Evolutionary conservation across 2,329 filamentous ascomycete species (phyloP).

Genomic region (Moelleriella libera): DNA sequence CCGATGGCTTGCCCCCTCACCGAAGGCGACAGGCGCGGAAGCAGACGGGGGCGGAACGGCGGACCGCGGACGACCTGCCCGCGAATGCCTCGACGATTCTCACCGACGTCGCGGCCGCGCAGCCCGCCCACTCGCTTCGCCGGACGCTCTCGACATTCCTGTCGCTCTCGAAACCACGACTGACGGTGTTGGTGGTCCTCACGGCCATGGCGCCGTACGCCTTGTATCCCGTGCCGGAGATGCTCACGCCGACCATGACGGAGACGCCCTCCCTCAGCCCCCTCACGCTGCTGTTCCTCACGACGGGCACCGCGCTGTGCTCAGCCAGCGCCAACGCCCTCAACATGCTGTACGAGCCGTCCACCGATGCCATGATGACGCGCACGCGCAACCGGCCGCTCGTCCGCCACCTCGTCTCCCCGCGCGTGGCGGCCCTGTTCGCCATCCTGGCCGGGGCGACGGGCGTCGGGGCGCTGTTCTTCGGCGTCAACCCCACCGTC

Average conservation of each 20-base stretch:
- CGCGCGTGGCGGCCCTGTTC: constrained; percentile 60
- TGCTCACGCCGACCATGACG: constrained; percentile 54
- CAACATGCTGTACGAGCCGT: constrained; percentile 93
- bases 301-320: constrained; percentile 74
- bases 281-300: constrained; percentile 83
- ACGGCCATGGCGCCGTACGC: constrained; percentile 85
- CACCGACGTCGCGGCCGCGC: constrained; percentile 33
- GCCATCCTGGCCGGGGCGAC: constrained; percentile 56
- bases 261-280: constrained; percentile 74
- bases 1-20: constrained; percentile 17
- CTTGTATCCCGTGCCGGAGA: constrained; percentile 79
- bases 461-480: constrained; percentile 64
- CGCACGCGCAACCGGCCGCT: constrained; percentile 85
- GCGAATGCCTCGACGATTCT: constrained; percentile 41
- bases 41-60: constrained; percentile 3
- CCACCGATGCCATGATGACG: constrained; percentile 83
- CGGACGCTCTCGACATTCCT: constrained; percentile 70
- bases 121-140: constrained; percentile 35
- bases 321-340: constrained; percentile 85
- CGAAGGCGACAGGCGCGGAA: constrained; percentile 19
- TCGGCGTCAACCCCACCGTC: constrained; percentile 88
- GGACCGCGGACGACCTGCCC: constrained; percentile 17
- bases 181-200: constrained; percentile 82
- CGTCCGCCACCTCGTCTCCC: constrained; percentile 65
- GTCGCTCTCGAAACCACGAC: constrained; percentile 85